A percentile compares a stretch with the other conserved stretches of the same genome.
phyloP scores from a whole-genome alignment of 306 rosid species.

The Dalbergia cochinchinensis region DNA sequence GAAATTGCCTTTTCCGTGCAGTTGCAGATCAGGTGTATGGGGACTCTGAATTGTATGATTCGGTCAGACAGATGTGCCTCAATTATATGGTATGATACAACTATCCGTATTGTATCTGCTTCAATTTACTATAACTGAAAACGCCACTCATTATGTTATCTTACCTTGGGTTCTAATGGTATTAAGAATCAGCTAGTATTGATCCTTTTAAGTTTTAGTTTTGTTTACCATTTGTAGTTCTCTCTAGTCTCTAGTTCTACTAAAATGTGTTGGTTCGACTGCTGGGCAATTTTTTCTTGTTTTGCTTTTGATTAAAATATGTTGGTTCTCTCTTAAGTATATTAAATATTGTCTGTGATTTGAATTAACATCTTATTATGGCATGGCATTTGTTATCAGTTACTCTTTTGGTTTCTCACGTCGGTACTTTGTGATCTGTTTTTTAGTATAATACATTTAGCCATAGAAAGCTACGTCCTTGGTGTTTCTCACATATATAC shows the following conservation, averaged over 20 bases:
- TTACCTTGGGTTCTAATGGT: slow-evolving; percentile 3
- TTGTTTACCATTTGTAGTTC: not conserved
- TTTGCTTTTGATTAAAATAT: not conserved
- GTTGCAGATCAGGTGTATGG: slow-evolving; percentile 98
- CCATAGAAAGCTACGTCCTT: slow-evolving; percentile 19
- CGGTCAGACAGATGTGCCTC: slow-evolving; percentile 87
- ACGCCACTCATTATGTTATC: not conserved
- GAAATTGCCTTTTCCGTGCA: slow-evolving; percentile 97
- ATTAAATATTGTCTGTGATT: slow-evolving; percentile 8
- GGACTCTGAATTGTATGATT: slow-evolving; percentile 78
- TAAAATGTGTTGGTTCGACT: not conserved
- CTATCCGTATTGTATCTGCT: slow-evolving; percentile 1
- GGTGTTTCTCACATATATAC: slow-evolving; percentile 16
- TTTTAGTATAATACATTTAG: slow-evolving; percentile 18
- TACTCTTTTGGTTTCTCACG: slow-evolving; percentile 14
- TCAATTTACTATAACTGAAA: slow-evolving; percentile 14
- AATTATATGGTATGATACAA: slow-evolving; percentile 80
- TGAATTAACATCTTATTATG: slow-evolving; percentile 3
- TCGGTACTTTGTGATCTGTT: slow-evolving; percentile 8
- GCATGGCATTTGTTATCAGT: slow-evolving; percentile 14
- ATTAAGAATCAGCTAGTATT: not conserved
- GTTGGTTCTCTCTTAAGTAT: slow-evolving; percentile 16
- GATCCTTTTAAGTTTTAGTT: slow-evolving; percentile 11
- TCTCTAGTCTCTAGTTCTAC: not conserved
- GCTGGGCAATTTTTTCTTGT: not conserved